phyloP scores from a whole-genome alignment of 1,284 basidiomycete genomes.

The Leccinum angustisporum region DNA sequence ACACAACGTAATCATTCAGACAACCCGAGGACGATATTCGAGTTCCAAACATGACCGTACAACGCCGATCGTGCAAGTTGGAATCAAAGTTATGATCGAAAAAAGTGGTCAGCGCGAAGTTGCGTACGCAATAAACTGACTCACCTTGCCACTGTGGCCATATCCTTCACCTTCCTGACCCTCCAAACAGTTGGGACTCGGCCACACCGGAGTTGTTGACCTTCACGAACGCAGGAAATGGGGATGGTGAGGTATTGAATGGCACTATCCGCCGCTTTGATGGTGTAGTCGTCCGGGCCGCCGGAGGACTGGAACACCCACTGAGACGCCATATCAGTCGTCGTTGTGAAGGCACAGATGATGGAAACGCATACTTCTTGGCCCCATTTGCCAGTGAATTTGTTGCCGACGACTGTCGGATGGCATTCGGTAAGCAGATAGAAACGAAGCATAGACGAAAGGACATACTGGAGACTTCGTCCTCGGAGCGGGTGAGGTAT shows the following conservation, averaged over 20 bases:
- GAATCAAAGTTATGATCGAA: neutral
- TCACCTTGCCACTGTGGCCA: neutral
- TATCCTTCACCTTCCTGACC: neutral
- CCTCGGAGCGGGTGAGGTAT: neutral
- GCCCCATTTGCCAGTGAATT: neutral
- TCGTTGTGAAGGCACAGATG: neutral
- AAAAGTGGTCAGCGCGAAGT: neutral
- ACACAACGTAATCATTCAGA: neutral
- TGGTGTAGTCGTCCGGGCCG: neutral
- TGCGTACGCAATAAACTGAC: neutral
- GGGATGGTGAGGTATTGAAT: neutral
- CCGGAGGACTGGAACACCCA: neutral
- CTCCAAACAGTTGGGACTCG: neutral
- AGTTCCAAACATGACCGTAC: neutral
- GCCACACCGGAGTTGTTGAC: neutral
- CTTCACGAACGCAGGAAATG: no score
- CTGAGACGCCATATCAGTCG: neutral
- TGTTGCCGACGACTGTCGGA: neutral
- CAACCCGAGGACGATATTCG: neutral
- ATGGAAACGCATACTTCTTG: neutral
- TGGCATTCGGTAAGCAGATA: neutral
- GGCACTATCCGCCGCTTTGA: neutral
- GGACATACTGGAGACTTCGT: neutral
- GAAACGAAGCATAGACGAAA: neutral
- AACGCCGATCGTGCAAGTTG: no score